These are phyloP conservation scores for Periconia macrospinosa DNA, from an alignment of 2,329 filamentous ascomycete species.

Conservation along the genomic window DNA sequence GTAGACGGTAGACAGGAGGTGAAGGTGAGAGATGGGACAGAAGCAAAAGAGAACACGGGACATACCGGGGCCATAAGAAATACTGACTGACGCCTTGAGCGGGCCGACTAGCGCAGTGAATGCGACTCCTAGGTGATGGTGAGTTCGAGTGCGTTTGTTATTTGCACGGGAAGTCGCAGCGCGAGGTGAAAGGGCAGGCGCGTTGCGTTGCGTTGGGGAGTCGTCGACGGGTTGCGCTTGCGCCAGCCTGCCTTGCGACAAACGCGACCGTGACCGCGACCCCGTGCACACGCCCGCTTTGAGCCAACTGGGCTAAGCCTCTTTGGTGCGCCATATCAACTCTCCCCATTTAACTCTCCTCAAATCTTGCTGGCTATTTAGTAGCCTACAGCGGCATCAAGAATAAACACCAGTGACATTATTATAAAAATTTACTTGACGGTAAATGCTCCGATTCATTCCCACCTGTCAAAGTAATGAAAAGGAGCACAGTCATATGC, in stretches of 20 bases:
- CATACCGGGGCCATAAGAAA: conserved; percentile 39
- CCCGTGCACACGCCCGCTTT: neutral
- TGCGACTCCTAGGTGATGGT: conserved; percentile 13
- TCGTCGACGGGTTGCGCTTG: neutral
- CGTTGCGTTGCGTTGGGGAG: conserved; percentile 31
- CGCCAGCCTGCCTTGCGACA: neutral
- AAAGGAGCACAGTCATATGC: too few species aligned
- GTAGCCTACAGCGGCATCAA: too few species aligned
- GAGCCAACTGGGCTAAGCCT: neutral
- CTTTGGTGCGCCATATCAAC: neutral
- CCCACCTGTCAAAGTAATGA: too few species aligned
- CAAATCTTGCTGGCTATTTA: too few species aligned
- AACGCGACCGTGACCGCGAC: too few species aligned
- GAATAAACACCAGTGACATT: too few species aligned
- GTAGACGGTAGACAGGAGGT: neutral
- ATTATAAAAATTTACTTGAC: too few species aligned
- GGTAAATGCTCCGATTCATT: too few species aligned
- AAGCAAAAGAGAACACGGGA: conserved; percentile 9
- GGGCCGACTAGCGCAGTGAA: conserved; percentile 15
- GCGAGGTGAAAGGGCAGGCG: conserved; percentile 33
- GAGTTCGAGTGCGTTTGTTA: conserved; percentile 17
- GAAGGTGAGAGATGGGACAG: neutral
- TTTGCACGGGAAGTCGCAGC: conserved; percentile 32
- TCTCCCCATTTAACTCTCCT: neutral
- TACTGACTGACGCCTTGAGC: conserved; percentile 18